Evolutionary conservation across 805 yeast genomes (phyloP), one percentile per base, ranked within the genome.

Genomic region (Saturnispora saitoi): DNA sequence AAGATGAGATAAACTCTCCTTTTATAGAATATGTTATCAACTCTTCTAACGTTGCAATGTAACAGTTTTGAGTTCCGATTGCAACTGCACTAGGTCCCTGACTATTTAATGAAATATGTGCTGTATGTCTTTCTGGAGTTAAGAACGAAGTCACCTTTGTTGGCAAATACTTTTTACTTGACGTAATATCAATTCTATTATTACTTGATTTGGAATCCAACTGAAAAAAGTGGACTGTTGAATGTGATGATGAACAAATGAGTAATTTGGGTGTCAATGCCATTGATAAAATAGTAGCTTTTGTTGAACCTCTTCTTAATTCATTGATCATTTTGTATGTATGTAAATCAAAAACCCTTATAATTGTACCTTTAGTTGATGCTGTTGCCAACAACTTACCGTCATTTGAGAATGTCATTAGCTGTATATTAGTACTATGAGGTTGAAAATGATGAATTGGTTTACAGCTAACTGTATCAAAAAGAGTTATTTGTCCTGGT

Each of bases 121-220:
- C 97, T 71, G 87, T 91, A 61, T 89, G 95, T 54, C 98, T 75
- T 19, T 86, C 79, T 14, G 96, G 95, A 59, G 89, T 96, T 58
- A 90, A 68, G 50, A 90, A 81, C 2, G 95, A 86, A 9, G 87
- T 78, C 39, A 90, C 80, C 48, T 85, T 79, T 12, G 82, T 72
- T 2, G 96, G 96, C 24, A 89, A 71, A 52, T 83, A 83, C 32
- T 57, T 58, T 26, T 57, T 58, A 4, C 29, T 34, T 17, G 38
- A 34, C 10, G 24, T 17, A 15, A 17, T 34, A 11, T 34, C 38
- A 20, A 34, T 7, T 17, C 19, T 34, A 19, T 34, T 34, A 17
- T 12, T 8, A 34, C 20, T 32, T 15, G 20, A 15, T 8, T 34
- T 34, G 38, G 12, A 43, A 36, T 34, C 15, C 12, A 42, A 22